These are phyloP conservation scores for Paraurostyla sp. DNA, from an alignment of 73 alveolate species.

Conservation along the genomic window DNA sequence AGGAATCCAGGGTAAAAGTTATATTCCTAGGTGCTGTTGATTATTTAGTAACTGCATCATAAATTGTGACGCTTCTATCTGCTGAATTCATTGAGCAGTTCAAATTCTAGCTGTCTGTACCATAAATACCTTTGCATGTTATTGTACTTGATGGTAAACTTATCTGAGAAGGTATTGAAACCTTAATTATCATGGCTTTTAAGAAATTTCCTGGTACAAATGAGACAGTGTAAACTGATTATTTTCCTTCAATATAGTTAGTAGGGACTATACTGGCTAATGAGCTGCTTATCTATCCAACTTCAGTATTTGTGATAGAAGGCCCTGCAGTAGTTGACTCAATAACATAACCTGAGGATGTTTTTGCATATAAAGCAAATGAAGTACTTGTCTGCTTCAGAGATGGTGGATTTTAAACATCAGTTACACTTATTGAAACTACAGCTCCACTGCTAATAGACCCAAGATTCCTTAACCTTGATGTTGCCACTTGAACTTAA, in stretches of 20 bases:
- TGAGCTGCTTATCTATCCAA: not conserved
- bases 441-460: not conserved
- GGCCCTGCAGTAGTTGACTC: conserved; percentile 20
- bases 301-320: not conserved
- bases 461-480: not conserved
- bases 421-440: not conserved
- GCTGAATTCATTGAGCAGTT: not conserved
- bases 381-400: not conserved
- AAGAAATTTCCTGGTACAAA: not conserved
- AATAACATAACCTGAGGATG: not conserved
- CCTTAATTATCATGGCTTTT: conserved; percentile 3
- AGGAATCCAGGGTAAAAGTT: conserved; percentile 25
- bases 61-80: not conserved
- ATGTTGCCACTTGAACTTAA: not conserved
- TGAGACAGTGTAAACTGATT: not conserved
- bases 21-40: conserved; percentile 8
- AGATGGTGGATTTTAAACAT: conserved; percentile 14
- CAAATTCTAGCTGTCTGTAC: not conserved
- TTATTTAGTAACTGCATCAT: conserved; percentile 9
- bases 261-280: conserved; percentile 1
- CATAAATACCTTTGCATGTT: conserved; percentile 39
- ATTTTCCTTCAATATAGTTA: not conserved
- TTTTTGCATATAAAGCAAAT: not conserved
- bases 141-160: not conserved
- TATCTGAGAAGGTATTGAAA: not conserved